Evolutionary conservation across 225 moss, liverwort and hornwort species (phyloP), one percentile per base, ranked within the genome.

Genomic region (Bryum argenteum): DNA sequence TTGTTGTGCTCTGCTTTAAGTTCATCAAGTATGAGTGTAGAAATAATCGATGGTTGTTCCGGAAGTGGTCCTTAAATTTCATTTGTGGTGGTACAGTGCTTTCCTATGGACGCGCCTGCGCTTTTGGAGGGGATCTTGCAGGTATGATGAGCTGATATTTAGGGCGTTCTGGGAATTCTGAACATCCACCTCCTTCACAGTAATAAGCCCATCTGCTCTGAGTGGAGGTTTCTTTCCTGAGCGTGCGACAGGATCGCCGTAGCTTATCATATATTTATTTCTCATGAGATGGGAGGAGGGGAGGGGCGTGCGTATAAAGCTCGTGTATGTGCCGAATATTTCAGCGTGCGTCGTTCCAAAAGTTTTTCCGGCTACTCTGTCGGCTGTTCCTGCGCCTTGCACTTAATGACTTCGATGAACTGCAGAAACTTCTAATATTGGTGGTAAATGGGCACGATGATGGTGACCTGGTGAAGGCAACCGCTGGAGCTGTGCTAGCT

Each of bases 401-500:
- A 55, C 77, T 23, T 77, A 11, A 79, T 59, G 58, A 43, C 50
- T 54, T 55, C 75, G 62, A 53, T 74, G 66, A 63, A 60, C 52
- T 84, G 72, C 95, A 98, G 98, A 98, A 92, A 78, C 87, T 98
- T 17, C 79, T 98, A 60, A 87, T 98, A 43, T 64, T 94, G 78
- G 98, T 98, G 71, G 91, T 98, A 45, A 92, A 77, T 85, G 98
- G 98, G 55, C 94, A 81, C 50, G 94, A 91, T 65, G 91, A 98
- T 48, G 83, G 90, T 78, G 98, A 98, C 73, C 74, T 94, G 69
- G 98, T 98, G 76, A 88, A 92, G 81, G 98, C 98, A 77, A 89
- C 94, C 48, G 83, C 94, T 28, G 98, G 98, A 88, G 91, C 98
- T 43, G 92, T 98, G 72, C 74, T 98, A 79, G 98, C 91, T 77